These are phyloP conservation scores for Fusarium denticulatum DNA, from an alignment of 2,329 filamentous ascomycete species.

Conservation along the genomic window DNA sequence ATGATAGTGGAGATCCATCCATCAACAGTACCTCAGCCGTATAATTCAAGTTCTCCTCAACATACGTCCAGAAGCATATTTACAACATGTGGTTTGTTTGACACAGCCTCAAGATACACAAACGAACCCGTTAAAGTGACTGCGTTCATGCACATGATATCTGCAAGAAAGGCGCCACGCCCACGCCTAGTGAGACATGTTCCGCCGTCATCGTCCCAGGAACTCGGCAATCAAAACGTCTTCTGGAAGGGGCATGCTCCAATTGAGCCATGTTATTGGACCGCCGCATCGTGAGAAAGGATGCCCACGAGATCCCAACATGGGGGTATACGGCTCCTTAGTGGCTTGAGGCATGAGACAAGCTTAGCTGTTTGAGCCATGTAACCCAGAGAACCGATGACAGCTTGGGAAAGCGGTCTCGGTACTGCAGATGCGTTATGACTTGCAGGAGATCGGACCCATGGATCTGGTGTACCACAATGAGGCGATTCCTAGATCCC, in stretches of 20 bases:
- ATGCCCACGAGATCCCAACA: slow-evolving; percentile 22
- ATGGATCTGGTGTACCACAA: not conserved
- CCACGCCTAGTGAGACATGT: slow-evolving; percentile 12
- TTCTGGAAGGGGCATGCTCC: slow-evolving; percentile 31
- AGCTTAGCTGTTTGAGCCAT: not conserved
- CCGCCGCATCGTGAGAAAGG: not conserved
- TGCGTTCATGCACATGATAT: slow-evolving; percentile 28
- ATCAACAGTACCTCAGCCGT: not conserved
- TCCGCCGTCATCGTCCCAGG: slow-evolving; percentile 4
- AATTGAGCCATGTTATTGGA: slow-evolving; percentile 25
- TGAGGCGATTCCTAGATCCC: not conserved
- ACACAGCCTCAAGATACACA: not conserved
- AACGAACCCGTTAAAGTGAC: not conserved
- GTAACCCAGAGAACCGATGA: not conserved
- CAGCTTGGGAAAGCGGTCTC: not conserved
- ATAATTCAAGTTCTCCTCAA: not conserved
- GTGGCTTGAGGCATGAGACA: slow-evolving; percentile 18
- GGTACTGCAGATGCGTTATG: not conserved
- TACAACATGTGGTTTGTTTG: not conserved
- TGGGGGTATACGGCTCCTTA: not conserved
- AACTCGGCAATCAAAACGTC: slow-evolving; percentile 22
- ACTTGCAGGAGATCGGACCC: slow-evolving; percentile 3
- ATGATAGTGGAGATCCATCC: slow-evolving; percentile 12
- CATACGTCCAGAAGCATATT: not conserved
- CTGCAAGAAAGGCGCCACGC: not conserved